Evolutionary conservation across 2,329 filamentous ascomycete species (phyloP).

Genomic region (Biscogniauxia mediterranea): DNA sequence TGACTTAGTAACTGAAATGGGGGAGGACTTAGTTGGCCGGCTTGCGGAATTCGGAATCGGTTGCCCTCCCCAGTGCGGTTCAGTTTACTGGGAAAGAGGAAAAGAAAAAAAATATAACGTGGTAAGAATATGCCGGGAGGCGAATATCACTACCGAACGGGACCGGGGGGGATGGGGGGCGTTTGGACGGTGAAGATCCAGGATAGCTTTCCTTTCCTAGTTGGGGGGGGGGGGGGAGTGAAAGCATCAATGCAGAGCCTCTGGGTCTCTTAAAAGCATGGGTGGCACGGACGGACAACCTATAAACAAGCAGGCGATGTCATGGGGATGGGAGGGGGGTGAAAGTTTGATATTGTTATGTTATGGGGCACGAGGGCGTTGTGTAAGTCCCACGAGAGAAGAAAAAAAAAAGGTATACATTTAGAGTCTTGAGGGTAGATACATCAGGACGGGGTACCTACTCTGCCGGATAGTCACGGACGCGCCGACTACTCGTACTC

Average conservation of each 20-base stretch:
- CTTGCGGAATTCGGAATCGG: neutral
- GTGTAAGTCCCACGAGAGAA: neutral
- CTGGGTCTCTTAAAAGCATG: conserved; percentile 3
- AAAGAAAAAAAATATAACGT: neutral
- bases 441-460: neutral
- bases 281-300: neutral
- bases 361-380: neutral
- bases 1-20: neutral
- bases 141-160: neutral
- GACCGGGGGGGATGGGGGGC: neutral
- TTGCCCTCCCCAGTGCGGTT: neutral
- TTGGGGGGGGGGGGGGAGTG: conserved; percentile 12
- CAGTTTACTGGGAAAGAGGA: neutral
- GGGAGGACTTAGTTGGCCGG: neutral
- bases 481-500: neutral
- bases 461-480: neutral
- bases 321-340: neutral
- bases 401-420: no score
- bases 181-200: neutral
- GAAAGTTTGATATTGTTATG: neutral
- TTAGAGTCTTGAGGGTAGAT: neutral
- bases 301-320: neutral
- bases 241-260: conserved; percentile 21
- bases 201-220: neutral
- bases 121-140: neutral